A percentile compares a stretch with the other conserved stretches of the same genome.
Conservation (phyloP, 23 red algal species). For the Gracilaria domingensis region DNA sequence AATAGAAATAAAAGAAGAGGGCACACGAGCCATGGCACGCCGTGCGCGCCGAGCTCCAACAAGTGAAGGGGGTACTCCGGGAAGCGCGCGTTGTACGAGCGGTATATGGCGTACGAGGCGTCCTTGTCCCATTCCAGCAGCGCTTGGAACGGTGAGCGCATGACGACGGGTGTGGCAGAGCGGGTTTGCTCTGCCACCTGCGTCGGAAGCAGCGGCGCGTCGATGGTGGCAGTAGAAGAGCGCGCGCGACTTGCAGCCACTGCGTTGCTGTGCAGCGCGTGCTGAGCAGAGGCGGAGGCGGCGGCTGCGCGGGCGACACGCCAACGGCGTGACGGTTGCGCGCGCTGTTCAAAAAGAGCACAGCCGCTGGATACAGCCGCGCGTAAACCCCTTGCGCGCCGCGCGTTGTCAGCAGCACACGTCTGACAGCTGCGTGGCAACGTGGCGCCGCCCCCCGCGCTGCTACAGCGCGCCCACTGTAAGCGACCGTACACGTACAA, state of each 20-base stretch:
- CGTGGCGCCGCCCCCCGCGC: too few relatives aligned
- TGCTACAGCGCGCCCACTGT: too few relatives aligned
- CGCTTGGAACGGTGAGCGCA: conserved; percentile 35
- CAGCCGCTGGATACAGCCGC: too few relatives aligned
- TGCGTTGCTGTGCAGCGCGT: conserved; percentile 15
- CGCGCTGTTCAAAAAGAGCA: too few relatives aligned
- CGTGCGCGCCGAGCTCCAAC: conserved; percentile 76
- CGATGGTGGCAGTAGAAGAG: conserved; percentile 4
- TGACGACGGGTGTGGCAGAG: conserved; percentile 25
- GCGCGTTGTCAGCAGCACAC: too few relatives aligned
- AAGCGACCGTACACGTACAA: too few relatives aligned
- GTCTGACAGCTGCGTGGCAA: too few relatives aligned
- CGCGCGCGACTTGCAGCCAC: neutral
- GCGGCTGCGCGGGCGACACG: too few relatives aligned
- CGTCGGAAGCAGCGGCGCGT: conserved; percentile 13
- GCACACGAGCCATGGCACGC: conserved; percentile 71
- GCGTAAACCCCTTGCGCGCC: too few relatives aligned
- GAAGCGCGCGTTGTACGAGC: conserved; percentile 48
- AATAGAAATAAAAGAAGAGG: conserved; percentile 46
- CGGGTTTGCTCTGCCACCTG: conserved; percentile 16
- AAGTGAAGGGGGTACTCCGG: conserved; percentile 46
- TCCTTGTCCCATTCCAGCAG: conserved; percentile 70
- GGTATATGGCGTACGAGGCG: conserved; percentile 49
- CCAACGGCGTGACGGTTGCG: too few relatives aligned
- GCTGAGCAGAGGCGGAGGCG: too few relatives aligned